Conservation (phyloP, 2,329 filamentous ascomycete genomes). For the Claviceps sp. region DNA sequence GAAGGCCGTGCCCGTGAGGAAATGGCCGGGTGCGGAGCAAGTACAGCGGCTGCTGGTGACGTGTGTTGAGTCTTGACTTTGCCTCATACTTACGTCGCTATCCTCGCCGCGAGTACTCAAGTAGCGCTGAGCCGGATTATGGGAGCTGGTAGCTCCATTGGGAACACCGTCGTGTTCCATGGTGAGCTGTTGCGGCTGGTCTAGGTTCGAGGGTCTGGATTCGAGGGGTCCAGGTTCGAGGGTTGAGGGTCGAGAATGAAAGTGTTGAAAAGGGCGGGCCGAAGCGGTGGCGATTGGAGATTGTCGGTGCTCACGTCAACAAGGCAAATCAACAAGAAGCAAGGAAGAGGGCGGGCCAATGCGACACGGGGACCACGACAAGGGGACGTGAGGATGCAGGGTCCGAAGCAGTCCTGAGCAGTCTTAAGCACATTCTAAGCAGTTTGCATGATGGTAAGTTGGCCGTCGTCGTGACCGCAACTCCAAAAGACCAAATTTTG, state of each 20-base stretch:
- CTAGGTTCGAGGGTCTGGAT: not conserved
- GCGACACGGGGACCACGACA: not conserved
- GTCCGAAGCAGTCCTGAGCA: not conserved
- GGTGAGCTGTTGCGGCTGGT: conserved; percentile 6
- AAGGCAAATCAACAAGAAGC: not conserved
- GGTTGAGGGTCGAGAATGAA: not conserved
- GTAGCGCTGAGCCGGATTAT: conserved; percentile 34
- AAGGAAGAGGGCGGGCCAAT: not conserved
- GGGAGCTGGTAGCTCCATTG: conserved; percentile 21
- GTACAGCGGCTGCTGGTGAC: not conserved
- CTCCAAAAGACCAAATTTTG: not conserved
- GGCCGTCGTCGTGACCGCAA: not conserved
- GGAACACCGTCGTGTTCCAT: conserved; percentile 30
- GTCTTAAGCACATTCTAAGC: not conserved
- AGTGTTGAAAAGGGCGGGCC: conserved; percentile 3
- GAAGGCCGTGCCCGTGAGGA: no score
- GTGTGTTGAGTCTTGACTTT: not conserved
- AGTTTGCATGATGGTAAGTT: not conserved
- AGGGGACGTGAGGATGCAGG: not conserved
- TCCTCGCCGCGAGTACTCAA: conserved; percentile 38
- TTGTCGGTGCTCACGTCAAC: not conserved
- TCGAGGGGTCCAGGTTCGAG: not conserved
- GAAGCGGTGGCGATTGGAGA: conserved; percentile 2
- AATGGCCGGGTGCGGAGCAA: not conserved
- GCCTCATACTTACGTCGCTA: conserved; percentile 25